phyloP scores from a whole-genome alignment of 305 asterid genomes.

The Rubia peregrina region DNA sequence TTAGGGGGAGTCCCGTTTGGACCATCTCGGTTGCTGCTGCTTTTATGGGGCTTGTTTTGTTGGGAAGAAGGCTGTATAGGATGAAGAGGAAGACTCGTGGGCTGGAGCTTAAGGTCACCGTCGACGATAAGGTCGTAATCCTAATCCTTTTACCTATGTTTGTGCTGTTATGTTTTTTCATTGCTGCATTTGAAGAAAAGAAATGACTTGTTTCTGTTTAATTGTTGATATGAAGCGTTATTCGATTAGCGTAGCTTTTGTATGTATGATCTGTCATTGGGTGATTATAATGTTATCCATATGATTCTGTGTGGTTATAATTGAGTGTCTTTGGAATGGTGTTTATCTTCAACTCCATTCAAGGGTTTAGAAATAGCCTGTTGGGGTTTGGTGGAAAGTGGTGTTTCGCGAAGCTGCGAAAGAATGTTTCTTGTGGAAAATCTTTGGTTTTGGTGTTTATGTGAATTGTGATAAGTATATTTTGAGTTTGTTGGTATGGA shows the following conservation, averaged over 20 bases:
- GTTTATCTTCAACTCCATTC: not conserved
- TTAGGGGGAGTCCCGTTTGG: constrained; percentile 75
- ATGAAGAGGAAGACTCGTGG: constrained; percentile 72
- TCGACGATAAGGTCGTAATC: constrained; percentile 67
- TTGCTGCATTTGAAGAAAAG: not conserved
- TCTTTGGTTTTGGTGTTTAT: not conserved
- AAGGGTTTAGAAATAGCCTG: not conserved
- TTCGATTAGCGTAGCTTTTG: not conserved
- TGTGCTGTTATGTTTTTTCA: not conserved
- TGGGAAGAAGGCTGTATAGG: constrained; percentile 70
- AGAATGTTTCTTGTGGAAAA: not conserved
- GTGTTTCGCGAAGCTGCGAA: not conserved
- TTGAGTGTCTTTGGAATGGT: not conserved
- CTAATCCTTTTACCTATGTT: constrained; percentile 13
- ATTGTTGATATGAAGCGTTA: not conserved
- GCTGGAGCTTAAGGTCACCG: constrained; percentile 61
- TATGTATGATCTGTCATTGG: not conserved
- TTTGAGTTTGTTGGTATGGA: not conserved
- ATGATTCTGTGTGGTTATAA: too few relatives aligned
- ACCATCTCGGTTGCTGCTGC: constrained; percentile 76
- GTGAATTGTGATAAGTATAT: not conserved
- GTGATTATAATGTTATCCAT: not conserved
- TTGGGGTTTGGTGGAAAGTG: not conserved
- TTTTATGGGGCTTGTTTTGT: constrained; percentile 66
- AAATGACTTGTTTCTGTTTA: not conserved